phyloP scores from a whole-genome alignment of 108 stramenopile species.

The Nannochloropsis gaditana region DNA sequence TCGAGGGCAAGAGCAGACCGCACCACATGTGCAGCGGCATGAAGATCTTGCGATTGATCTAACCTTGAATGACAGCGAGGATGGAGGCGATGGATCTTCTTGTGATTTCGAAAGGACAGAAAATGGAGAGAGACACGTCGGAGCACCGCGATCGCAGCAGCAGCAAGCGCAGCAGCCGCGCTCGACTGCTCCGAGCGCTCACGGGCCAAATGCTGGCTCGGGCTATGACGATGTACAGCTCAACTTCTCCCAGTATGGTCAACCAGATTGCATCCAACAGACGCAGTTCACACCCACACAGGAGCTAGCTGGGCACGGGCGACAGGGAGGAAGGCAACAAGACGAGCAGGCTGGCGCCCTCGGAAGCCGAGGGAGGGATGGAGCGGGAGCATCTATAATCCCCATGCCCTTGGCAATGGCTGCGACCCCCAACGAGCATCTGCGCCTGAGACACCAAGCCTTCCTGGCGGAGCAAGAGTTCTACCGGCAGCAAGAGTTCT shows the following conservation, averaged over 20 bases:
- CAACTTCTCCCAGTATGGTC: no score
- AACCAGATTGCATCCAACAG: no score
- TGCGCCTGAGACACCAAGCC: background rate
- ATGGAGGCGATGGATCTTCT: background rate
- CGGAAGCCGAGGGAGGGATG: background rate
- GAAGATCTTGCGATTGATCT: background rate
- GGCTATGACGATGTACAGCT: no score
- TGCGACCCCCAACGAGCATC: background rate
- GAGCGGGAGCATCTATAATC: background rate
- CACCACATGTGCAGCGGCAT: background rate
- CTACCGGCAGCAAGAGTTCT: background rate
- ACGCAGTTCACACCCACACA: no score
- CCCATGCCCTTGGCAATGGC: background rate
- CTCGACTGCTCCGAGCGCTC: no score
- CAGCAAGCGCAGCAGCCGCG: background rate
- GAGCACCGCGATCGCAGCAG: background rate
- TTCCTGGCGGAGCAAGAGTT: conserved; percentile 14
- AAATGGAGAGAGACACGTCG: background rate
- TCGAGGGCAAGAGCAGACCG: no score
- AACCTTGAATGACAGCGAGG: background rate
- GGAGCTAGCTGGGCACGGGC: no score
- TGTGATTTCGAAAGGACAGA: background rate
- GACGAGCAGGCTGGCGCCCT: no score
- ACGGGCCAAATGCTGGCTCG: no score
- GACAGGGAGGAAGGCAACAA: no score